phyloP scores from a whole-genome alignment of 179 eudicot species.

The Spinacia oleracea region DNA sequence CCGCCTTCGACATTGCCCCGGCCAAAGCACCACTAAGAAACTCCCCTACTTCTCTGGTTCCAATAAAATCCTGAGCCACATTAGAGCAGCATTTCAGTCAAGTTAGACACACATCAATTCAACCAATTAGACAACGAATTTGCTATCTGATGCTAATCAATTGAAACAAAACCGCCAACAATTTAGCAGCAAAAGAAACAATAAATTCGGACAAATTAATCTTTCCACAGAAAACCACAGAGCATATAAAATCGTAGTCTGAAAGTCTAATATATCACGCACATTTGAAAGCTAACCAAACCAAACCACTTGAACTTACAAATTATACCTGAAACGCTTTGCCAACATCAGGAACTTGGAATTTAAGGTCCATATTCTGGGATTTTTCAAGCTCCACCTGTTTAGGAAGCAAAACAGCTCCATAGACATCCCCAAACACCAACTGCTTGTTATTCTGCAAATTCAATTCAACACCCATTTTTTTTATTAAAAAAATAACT shows the following conservation, averaged over 20 bases:
- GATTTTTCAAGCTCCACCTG: constrained; percentile 30
- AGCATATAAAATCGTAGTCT: background rate
- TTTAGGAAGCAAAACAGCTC: constrained; percentile 39
- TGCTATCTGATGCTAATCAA: background rate
- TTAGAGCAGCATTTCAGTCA: constrained; percentile 4
- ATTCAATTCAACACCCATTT: constrained; percentile 19
- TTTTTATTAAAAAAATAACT: background rate
- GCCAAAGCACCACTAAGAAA: constrained; percentile 97
- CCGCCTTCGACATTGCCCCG: constrained; percentile 97
- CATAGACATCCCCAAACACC: constrained; percentile 47
- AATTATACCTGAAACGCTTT: constrained; percentile 41
- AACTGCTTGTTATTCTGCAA: constrained; percentile 40
- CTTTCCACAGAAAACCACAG: no score
- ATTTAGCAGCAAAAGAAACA: background rate
- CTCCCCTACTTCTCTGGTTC: constrained; percentile 80
- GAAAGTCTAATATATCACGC: background rate
- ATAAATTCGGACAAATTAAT: no score
- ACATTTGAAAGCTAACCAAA: background rate
- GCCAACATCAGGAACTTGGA: constrained; percentile 44
- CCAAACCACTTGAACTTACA: no score
- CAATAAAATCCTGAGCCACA: constrained; percentile 51
- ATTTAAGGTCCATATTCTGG: constrained; percentile 29
- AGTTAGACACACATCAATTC: background rate
- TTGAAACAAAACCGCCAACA: background rate
- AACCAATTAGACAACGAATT: background rate